Evolutionary conservation across 352 stramenopile species (phyloP), one percentile per base, ranked within the genome.

Genomic region (Phytophthora constricta): DNA sequence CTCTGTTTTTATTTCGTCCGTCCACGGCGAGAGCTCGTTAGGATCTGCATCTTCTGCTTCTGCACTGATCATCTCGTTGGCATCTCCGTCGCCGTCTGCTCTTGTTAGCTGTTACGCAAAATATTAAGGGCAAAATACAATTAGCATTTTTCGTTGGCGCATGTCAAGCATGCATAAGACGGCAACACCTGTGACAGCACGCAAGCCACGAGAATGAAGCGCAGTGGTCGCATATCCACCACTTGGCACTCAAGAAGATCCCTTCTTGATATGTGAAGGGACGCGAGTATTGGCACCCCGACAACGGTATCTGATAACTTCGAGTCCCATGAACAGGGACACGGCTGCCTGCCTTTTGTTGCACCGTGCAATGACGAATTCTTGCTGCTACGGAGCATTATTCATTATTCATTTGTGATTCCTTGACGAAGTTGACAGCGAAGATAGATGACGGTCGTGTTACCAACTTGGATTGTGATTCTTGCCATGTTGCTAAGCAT

Each of bases 401-500:
- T n/a, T n/a, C n/a, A n/a, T n/a, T n/a, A n/a, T n/a, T n/a, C n/a
- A n/a, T n/a, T n/a, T n/a, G n/a, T n/a, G n/a, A n/a, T n/a, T n/a
- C n/a, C n/a, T n/a, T n/a, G n/a, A n/a, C n/a, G n/a, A n/a, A n/a
- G n/a, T n/a, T n/a, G n/a, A n/a, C n/a, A n/a, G n/a, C n/a, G n/a
- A n/a, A n/a, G n/a, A n/a, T n/a, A n/a, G 31, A 37, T 37, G 31
- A 37, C 31, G 13, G 31, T 7, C 7, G 13, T 37, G 7, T 11
- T 37, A 11, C 7, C 7, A 11, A 13, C 31, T 39, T 27, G 4
- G 37, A 7, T 27, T 56, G 33, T 22, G 8, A 41, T 51, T 62
- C 57, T 33, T 56, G 23, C 56, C 61, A 13, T 37, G 31, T 37
- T 37, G 31, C n/a, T n/a, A n/a, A n/a, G n/a, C n/a, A n/a, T n/a